Conservation (phyloP, 495 filamentous ascomycete species). For the Trichoderma erinaceum region DNA sequence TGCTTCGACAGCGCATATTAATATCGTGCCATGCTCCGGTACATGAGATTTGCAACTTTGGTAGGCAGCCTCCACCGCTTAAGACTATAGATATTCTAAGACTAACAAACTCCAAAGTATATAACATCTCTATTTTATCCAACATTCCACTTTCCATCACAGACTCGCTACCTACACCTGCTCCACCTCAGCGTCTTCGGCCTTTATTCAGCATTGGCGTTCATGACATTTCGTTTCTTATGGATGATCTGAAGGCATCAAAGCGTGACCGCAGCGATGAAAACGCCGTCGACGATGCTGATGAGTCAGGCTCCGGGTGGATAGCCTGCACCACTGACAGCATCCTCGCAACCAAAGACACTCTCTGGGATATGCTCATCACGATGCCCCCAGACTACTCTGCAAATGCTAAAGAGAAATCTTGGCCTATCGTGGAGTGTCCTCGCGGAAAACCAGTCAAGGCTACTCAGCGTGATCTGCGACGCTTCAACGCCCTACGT, state of each 20-base stretch:
- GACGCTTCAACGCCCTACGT: slow-evolving; percentile 68
- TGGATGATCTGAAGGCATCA: slow-evolving; percentile 42
- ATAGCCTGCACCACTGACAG: slow-evolving; percentile 93
- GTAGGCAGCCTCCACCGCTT: slow-evolving; percentile 40
- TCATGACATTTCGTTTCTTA: slow-evolving; percentile 79
- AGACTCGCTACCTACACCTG: slow-evolving; percentile 56
- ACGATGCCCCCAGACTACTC: slow-evolving; percentile 62
- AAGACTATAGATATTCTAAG: background rate
- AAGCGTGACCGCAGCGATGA: slow-evolving; percentile 25
- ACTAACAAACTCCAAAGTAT: slow-evolving; percentile 51
- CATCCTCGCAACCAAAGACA: slow-evolving; percentile 74
- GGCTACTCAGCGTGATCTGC: slow-evolving; percentile 85
- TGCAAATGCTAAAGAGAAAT: slow-evolving; percentile 47
- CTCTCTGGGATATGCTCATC: slow-evolving; percentile 82
- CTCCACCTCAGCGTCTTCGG: slow-evolving; percentile 59
- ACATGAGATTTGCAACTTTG: slow-evolving; percentile 77
- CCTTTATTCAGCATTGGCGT: slow-evolving; percentile 87
- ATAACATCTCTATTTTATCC: slow-evolving; percentile 85
- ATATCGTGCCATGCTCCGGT: slow-evolving; percentile 81
- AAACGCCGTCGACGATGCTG: slow-evolving; percentile 22
- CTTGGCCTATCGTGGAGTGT: slow-evolving; percentile 72
- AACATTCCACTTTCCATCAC: slow-evolving; percentile 61
- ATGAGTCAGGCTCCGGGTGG: slow-evolving; percentile 64
- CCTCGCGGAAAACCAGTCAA: slow-evolving; percentile 57
- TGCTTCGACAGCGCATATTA: slow-evolving; percentile 81